Evolutionary conservation across 352 stramenopile species (phyloP).

Genomic region (Thraustochytrium sp.): DNA sequence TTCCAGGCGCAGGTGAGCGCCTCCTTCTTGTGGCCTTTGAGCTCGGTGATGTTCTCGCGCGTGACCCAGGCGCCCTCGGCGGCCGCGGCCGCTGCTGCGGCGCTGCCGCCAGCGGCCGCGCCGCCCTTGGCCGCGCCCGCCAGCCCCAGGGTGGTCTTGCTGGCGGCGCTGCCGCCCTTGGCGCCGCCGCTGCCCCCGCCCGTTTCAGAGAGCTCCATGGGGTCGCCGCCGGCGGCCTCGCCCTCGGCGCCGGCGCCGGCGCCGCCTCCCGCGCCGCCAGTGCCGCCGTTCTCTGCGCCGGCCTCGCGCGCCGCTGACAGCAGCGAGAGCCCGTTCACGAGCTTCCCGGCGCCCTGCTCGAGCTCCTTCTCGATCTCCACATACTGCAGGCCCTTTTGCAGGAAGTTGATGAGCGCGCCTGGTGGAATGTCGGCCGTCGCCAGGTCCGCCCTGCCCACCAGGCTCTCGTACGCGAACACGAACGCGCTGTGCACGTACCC

Average conservation of each 20-base stretch:
- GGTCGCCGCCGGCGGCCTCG: not conserved
- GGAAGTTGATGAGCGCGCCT: conserved; percentile 91
- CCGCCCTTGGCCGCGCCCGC: not conserved
- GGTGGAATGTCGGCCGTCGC: conserved; percentile 78
- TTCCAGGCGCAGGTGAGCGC: conserved; percentile 97
- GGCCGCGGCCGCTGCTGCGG: too few relatives aligned
- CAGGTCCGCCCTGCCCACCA: conserved; percentile 84
- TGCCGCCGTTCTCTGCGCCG: not conserved
- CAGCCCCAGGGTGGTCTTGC: conserved; percentile 7
- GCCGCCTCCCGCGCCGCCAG: not conserved
- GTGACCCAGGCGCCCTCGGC: not conserved
- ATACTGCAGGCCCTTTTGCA: conserved; percentile 97
- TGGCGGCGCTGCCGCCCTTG: not conserved
- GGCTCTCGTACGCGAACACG: conserved; percentile 95
- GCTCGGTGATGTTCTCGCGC: not conserved
- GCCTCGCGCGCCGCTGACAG: not conserved
- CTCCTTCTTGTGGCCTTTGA: conserved; percentile 60
- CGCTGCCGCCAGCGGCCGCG: too few relatives aligned
- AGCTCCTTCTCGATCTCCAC: conserved; percentile 71
- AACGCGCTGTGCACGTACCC: conserved; percentile 95
- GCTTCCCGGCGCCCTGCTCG: not conserved
- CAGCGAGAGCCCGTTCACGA: conserved; percentile 25
- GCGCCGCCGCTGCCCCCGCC: not conserved
- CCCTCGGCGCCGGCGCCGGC: not conserved
- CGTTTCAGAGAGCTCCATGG: not conserved